Evolutionary conservation across 805 yeast species (phyloP), one percentile per base, ranked within the genome.

Genomic region (Peterozyma xylosa): DNA sequence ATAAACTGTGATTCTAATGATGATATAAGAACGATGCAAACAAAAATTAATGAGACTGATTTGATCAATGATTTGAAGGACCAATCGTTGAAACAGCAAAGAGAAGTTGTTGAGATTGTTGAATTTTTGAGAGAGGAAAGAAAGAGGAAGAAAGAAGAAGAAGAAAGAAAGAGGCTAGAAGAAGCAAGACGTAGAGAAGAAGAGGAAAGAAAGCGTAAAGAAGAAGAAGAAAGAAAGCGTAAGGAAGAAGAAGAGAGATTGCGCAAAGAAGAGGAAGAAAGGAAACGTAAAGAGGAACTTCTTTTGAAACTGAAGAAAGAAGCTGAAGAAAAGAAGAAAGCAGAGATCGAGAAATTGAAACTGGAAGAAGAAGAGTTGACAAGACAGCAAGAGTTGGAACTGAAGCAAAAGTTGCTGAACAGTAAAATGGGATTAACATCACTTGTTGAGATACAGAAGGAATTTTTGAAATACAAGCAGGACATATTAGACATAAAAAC

Each of bases 401-500:
- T 52, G 11, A 50, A 50, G 42, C 27, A 21, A 21, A 21, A 21
- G 27, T 7, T 21, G 27, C 27, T 21, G 27, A 21, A 7, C 27
- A 55, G 51, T 11, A 55, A 53, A 33, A 54, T 55, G 35, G 71
- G 68, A 2, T 46, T 58, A 29, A 64, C 71, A 0, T 61, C 66
- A 44, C 66, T 57, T 16, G 35, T 39, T 0, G 53, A 50, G 4
- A 66, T 79, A 27, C 78, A 74, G 45, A 54, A 58, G 32, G 62
- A 57, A 14, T 81, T 74, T 49, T 44, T 64, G 30, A 62, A 69
- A 46, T 75, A 80, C 55, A 78, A 71, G 48, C 57, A 68, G 38
- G 73, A 70, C 50, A 82, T 82, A 33, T 55, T 55, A 10, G 71
- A 74, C 36, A 84, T 87, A 48, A 86, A 89, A 55, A 50, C 49